Evolutionary conservation across 2,329 filamentous ascomycete genomes (phyloP).

Genomic region (Verticillium isaacii): DNA sequence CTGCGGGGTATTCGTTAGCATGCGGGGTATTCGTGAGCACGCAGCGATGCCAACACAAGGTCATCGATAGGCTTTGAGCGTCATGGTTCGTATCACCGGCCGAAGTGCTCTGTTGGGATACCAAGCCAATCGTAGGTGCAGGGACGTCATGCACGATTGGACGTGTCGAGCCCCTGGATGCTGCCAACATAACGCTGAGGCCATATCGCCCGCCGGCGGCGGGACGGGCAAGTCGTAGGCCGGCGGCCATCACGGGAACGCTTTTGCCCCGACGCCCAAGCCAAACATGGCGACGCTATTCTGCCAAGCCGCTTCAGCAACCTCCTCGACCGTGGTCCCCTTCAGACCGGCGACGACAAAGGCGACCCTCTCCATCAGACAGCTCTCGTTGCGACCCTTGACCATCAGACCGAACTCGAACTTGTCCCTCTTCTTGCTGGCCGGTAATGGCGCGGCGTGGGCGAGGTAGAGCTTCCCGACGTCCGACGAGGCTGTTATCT

Average conservation of each 20-base stretch:
- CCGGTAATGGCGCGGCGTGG: slow-evolving; percentile 29
- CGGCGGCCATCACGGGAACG: not conserved
- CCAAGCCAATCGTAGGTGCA: not conserved
- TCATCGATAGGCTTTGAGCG: not conserved
- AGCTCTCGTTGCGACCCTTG: slow-evolving; percentile 48
- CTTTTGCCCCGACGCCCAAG: not conserved
- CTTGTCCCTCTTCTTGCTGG: slow-evolving; percentile 43
- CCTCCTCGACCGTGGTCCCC: slow-evolving; percentile 33
- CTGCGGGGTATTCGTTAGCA: not conserved
- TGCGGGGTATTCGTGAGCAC: not conserved
- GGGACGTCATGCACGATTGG: not conserved
- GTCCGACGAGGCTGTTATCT: slow-evolving; percentile 28
- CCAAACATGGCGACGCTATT: slow-evolving; percentile 27
- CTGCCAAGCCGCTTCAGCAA: slow-evolving; percentile 31
- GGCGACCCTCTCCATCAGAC: slow-evolving; percentile 40
- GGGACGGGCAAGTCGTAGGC: not conserved
- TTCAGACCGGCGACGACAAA: slow-evolving; percentile 43
- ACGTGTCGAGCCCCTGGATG: not conserved
- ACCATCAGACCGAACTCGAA: slow-evolving; percentile 40
- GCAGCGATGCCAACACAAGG: not conserved
- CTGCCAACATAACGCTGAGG: not conserved
- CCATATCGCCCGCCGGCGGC: too few relatives aligned
- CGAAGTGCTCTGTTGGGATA: not conserved
- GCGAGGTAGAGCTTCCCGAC: slow-evolving; percentile 35
- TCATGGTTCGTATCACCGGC: not conserved